Evolutionary conservation across 306 rosid genomes (phyloP), one percentile per base, ranked within the genome.

Genomic region (Geum urbanum): DNA sequence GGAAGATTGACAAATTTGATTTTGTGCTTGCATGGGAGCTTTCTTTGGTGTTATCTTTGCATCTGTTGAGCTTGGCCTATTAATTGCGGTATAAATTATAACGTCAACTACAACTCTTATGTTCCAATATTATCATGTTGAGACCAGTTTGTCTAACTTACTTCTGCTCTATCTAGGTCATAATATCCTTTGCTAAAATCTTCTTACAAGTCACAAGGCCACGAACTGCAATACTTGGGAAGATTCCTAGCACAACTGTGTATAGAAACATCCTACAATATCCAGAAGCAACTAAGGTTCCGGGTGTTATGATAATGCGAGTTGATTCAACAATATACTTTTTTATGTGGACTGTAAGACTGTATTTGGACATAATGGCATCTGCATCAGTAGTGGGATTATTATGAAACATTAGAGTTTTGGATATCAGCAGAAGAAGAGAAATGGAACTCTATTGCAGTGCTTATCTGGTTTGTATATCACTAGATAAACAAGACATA

Each of bases 11-110:
- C 78, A 94, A 94, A 76, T 80, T 90, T 63, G 98, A 94, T 75
- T 90, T 94, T 61, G 63, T 94, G 98, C 97, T 60, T 94, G 97
- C 85, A 79, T 94, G 86, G 98, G 98, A 84, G 97, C 98, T 48
- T 90, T 90, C 84, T 85, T 94, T 48, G 98, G 98, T 15, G 98
- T 94, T 58, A 83, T 90, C 66, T 94, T 94, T 74, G 32, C 1
- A 37, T 78, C 89, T 2, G 96, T 90, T 43, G 98, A 94, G 86
- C 88, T 74, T 4, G 98, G 98, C 70, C 97, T 90, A 76, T 77
- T 94, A 78, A 88, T 94, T 55, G 96, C 98, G 15, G 97, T 94
- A 85, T 75, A 80, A 70, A 69, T 69, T 45, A 18, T 70, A 19
- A 20, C 72, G 49, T 55, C 18, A 76, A 73, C 60, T 43, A 73